Evolutionary conservation across 192 early-diverging fungal species (phyloP), one percentile per base, ranked within the genome.

Genomic region (Coemansia sp.): DNA sequence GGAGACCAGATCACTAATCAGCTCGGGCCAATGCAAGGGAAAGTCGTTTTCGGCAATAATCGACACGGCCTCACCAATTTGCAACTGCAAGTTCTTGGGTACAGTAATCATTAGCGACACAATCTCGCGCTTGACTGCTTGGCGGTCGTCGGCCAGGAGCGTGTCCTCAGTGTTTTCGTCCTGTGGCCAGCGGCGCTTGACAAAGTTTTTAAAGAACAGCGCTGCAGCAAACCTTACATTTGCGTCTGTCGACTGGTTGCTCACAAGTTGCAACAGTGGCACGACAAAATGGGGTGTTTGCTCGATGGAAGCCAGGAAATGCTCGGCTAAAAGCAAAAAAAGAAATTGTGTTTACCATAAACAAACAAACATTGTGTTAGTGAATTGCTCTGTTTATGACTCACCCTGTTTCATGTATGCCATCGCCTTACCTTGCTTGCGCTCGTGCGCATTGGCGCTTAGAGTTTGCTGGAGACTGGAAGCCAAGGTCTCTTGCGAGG

Each of bases 191-290:
- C 91, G 77, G 67, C 90, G 87, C 68, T 94, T 93, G 70, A 98
- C 85, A 85, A 90, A 95, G 80, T 99, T 99, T 84, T 99, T 99
- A 83, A 99, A 98, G 68, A 93, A 91, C 57, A 99, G 78, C 21
- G 93, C 87, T 5, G 89, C 93, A 4, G 95, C 88, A 69, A 94
- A 89, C 48, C 93, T 88, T 5, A 93, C 79, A 37, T 83, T 86
- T 21, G 61, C 69, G 70, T 93, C 90, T 12, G 80, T 80, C 1
- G 68, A 60, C 53, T 85, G 75, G 72, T 82, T 86, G 12, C 85
- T 85, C 37, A 95, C 87, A n/a, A 99, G 78, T 66, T 90, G 85
- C 46, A 99, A 74, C 15, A 97, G 74, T 12, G 87, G 79, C 21
- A 92, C 68, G 5, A 89, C 84, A 75, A 95, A 97, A 27, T 86